Base-by-base conservation (phyloP, 139 green algal species). In the Diplosphaera chodatii region DNA sequence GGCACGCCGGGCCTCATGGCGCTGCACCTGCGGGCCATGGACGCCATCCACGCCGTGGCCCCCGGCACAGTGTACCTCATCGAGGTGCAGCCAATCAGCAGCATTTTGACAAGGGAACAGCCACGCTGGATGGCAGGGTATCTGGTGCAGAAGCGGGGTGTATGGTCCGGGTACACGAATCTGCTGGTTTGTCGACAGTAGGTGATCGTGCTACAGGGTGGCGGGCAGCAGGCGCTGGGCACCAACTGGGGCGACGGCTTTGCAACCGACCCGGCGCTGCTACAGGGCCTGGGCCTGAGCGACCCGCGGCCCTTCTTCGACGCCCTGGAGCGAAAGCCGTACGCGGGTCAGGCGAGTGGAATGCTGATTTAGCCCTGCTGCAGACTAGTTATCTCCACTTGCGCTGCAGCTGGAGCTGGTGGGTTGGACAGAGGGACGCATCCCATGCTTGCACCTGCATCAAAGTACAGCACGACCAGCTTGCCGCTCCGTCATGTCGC, bases 231-330 rank as follows among this genome's bases (percentile, higher is more conserved):
- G 30, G 32, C 23, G 6, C 25, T 68, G 4, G 69, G 21, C 20
- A 67, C 32, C 32, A 68, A 68, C 64, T 68, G 64, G 64, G 64
- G 64, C 64, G 64, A 68, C 64, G 64, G 64, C 64, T 29, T 68
- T 23, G 64, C 29, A 4, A 55, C 64, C 31, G 64, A 68, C 30
- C 30, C 64, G 6, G 64, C 31, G 30, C 22, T 68, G 64, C 64
- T 68, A 22, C 4, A 25, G 30, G 22, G 25, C 29, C 34, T 48
- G 30, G 31, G 6, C 6, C 30, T 37, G 16, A 55, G 30, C 64
- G 64, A 68, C 64, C 64, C 64, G 64, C 64, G 64, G 5, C 64
- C 64, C 31, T 68, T 68, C 31, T 68, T 68, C 16, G 64, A 68
- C 29, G 64, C 64, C 29, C 64, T 68, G 29, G 64, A 8, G 15